phyloP scores from a whole-genome alignment of 164 flowering plant species.

The Dillenia suffruticosa region DNA sequence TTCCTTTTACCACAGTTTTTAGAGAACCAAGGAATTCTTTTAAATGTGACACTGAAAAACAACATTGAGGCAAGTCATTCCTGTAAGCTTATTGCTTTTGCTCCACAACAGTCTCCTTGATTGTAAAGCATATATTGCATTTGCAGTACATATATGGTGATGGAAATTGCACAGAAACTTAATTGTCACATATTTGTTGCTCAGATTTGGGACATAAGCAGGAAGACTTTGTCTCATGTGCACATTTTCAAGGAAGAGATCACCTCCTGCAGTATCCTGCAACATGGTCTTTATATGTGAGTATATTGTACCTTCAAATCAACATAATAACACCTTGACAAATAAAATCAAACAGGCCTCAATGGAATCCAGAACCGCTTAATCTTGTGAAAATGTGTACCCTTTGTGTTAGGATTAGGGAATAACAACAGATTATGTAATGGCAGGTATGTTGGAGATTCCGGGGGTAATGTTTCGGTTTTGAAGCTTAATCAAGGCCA shows the following conservation, averaged over 20 bases:
- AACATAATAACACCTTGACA: not conserved
- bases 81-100: not conserved
- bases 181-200: not conserved
- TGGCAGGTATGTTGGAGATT: conserved; percentile 73
- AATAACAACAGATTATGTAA: not conserved
- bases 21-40: conserved; percentile 68
- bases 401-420: not conserved
- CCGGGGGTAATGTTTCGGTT: conserved; percentile 60
- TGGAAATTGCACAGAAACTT: not conserved
- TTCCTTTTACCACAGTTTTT: conserved; percentile 47
- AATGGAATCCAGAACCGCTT: no score
- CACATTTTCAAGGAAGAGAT: conserved; percentile 50
- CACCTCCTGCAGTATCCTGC: conserved; percentile 58
- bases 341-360: not conserved
- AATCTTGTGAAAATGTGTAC: no score
- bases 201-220: conserved; percentile 85
- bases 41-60: conserved; percentile 59
- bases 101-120: not conserved
- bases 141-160: no score
- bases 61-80: conserved; percentile 69
- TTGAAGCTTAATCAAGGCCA: conserved; percentile 57
- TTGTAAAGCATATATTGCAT: not conserved
- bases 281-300: conserved; percentile 55
- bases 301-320: conserved; percentile 12
- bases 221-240: conserved; percentile 49